phyloP scores from a whole-genome alignment of 2,329 filamentous ascomycete species.

The Orbilia ellipsospora region DNA sequence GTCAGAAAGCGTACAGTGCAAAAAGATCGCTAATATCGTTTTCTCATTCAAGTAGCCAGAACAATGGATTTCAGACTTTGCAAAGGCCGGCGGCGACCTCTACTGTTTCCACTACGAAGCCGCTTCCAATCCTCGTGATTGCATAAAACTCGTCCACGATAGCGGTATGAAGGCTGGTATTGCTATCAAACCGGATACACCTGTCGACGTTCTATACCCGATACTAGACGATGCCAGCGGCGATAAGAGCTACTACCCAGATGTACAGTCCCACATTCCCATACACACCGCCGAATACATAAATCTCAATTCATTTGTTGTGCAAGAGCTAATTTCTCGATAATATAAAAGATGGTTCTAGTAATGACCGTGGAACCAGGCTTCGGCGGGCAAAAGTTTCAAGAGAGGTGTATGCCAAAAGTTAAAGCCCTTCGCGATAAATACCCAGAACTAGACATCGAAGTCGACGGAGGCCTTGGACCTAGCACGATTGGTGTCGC shows the following conservation, averaged over 20 bases:
- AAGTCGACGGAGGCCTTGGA: constrained; percentile 93
- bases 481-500: constrained; percentile 91
- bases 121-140: constrained; percentile 82
- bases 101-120: constrained; percentile 99
- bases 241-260: constrained; percentile 67
- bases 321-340: constrained; percentile 34
- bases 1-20: not conserved
- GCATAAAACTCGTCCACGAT: constrained; percentile 91
- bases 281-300: no score
- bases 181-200: constrained; percentile 92
- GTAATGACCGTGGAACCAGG: constrained; percentile 98
- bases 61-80: constrained; percentile 97
- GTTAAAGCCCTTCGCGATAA: constrained; percentile 82
- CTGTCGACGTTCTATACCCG: constrained; percentile 89
- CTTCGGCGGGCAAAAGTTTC: constrained; percentile 98
- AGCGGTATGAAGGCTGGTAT: constrained; percentile 90
- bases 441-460: constrained; percentile 94
- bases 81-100: constrained; percentile 93
- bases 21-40: not conserved
- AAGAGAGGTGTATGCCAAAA: constrained; percentile 94
- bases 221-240: constrained; percentile 77
- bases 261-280: constrained; percentile 9
- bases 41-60: constrained; percentile 74
- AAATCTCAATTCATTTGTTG: constrained; percentile 1
- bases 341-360: constrained; percentile 81